phyloP scores from a whole-genome alignment of 2,329 filamentous ascomycete genomes.

The Helminthosporium solani region DNA sequence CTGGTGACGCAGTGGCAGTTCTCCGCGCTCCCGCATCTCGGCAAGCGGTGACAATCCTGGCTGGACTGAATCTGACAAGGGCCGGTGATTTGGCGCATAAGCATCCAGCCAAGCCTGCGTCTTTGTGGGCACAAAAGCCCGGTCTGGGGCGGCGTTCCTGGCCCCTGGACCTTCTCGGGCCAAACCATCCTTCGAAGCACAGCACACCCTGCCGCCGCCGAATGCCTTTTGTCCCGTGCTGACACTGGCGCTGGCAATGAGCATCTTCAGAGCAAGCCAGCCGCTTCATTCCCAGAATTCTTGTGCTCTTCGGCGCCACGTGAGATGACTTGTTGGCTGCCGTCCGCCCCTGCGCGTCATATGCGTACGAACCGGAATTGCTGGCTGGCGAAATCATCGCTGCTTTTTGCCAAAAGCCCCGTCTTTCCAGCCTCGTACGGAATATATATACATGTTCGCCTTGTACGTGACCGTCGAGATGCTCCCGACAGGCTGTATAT shows the following conservation, averaged over 20 bases:
- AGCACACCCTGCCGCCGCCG: no score
- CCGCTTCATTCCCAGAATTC: no score
- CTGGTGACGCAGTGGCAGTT: slow-evolving; percentile 33
- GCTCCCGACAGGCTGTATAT: no score
- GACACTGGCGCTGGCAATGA: slow-evolving; percentile 13
- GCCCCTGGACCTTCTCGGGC: slow-evolving; percentile 21
- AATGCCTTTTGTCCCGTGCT: slow-evolving; percentile 11
- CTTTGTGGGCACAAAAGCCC: slow-evolving; percentile 22
- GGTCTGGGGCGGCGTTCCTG: slow-evolving; percentile 26
- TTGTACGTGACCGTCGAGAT: neutral
- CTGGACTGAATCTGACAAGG: slow-evolving; percentile 30
- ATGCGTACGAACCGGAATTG: slow-evolving; percentile 20
- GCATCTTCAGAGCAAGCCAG: neutral
- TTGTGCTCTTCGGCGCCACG: slow-evolving; percentile 26
- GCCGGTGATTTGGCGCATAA: slow-evolving; percentile 32
- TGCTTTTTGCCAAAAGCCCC: no score
- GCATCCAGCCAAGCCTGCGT: slow-evolving; percentile 22
- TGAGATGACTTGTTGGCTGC: slow-evolving; percentile 33
- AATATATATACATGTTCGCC: slow-evolving; percentile 9
- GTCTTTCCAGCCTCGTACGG: no score
- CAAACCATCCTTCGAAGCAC: neutral
- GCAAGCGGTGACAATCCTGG: slow-evolving; percentile 33
- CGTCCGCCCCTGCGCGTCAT: slow-evolving; percentile 35
- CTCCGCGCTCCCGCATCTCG: slow-evolving; percentile 34
- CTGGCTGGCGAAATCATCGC: no score